Evolutionary conservation across 805 yeast genomes (phyloP), one percentile per base, ranked within the genome.

Genomic region (Myxozyma mucilagina): DNA sequence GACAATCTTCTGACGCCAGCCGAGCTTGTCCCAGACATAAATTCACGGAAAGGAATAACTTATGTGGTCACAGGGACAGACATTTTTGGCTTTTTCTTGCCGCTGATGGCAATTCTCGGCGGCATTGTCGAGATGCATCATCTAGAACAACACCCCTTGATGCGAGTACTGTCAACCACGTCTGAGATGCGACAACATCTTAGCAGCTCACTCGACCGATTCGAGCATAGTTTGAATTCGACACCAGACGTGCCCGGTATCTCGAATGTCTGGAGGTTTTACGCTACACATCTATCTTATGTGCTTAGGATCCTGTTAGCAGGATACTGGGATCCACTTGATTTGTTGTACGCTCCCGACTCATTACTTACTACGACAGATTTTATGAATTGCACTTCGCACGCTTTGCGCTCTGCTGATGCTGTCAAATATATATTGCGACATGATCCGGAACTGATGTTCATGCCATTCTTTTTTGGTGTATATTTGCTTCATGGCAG

Each of bases 1-100:
- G 60, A 52, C 29, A 47, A 29, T 31, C 32, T 48, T n/a, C 32
- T 56, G 9, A 32, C 47, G 6, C 60, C 54, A 29, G 44, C 53
- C 18, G 55, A 45, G n/a, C 47, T 47, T 6, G 53, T 45, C 7
- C 50, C 53, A 4, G 61, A 43, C n/a, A 29, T 34, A 3, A 16
- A 20, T 24, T 24, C 53, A 3, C 53, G 53, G 24, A 47, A 61
- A 36, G 74, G 74, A 4, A 58, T 73, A 10, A 56, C 67, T 14
- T 73, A 67, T 56, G 58, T 62, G 6, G 69, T 70, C 2, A 61
- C 76, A 5, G 69, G 72, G 5, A 66, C 66, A n/a, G 79, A 77
- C 2, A 65, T 76, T 1, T 77, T 71, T 68, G 80, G 80, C 1
- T 77, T 75, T 72, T 71, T 75, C 54, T 59, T 77, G 18, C 78